These are phyloP conservation scores for Mucor lusitanicus DNA, from an alignment of 371 early-diverging fungal species.

Conservation along the genomic window DNA sequence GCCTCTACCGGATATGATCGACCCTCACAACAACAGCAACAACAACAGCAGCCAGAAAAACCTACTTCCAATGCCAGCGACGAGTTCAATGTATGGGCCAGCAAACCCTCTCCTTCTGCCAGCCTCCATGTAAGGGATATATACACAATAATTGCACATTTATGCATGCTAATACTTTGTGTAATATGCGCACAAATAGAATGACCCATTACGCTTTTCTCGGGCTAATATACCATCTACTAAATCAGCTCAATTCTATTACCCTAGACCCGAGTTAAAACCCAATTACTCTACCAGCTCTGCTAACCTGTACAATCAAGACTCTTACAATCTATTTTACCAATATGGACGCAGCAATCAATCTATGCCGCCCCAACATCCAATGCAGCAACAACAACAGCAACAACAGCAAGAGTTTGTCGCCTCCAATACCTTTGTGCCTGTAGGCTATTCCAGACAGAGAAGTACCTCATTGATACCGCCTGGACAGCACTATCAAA, in stretches of 20 bases:
- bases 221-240: not conserved
- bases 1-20: not conserved
- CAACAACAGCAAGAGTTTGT: not conserved
- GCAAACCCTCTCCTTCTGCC: not conserved
- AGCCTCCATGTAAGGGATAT: constrained; percentile 7
- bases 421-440: constrained; percentile 1
- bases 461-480: constrained; percentile 26
- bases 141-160: not conserved
- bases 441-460: constrained; percentile 26
- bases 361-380: not conserved
- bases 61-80: constrained; percentile 1
- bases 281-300: constrained; percentile 13
- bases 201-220: not conserved
- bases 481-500: constrained; percentile 1
- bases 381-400: not conserved
- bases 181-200: not conserved
- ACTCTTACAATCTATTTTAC: not conserved
- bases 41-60: constrained; percentile 1
- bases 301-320: not conserved
- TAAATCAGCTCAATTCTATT: constrained; percentile 5
- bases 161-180: not conserved
- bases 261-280: constrained; percentile 16
- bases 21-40: not conserved
- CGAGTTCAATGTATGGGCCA: constrained; percentile 12
- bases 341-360: not conserved